phyloP scores from a whole-genome alignment of 139 green algal species.

The Prasinococcaceae sp. region DNA sequence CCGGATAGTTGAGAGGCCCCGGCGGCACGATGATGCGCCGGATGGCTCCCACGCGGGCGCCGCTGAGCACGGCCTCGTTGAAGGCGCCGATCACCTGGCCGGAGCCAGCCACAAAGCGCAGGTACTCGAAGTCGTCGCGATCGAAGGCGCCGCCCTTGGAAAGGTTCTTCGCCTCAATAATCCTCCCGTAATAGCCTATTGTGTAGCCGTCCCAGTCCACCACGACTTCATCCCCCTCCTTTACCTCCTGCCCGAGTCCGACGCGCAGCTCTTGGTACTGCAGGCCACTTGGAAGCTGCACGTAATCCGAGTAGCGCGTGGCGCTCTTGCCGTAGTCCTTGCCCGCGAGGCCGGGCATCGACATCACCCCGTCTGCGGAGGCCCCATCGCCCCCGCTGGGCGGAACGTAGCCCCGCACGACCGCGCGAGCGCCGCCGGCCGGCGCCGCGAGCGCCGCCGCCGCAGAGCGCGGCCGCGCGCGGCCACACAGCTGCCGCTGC shows the following conservation, averaged over 20 bases:
- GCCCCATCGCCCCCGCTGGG: too few relatives aligned
- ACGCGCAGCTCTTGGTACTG: slow-evolving; percentile 46
- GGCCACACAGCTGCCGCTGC: too few relatives aligned
- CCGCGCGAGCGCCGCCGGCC: too few relatives aligned
- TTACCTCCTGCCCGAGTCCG: slow-evolving; percentile 19
- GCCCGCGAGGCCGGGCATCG: slow-evolving; percentile 26
- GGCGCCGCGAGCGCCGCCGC: too few relatives aligned
- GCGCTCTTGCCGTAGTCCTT: slow-evolving; percentile 83
- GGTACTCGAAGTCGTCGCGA: slow-evolving; percentile 11
- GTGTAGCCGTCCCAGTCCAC: slow-evolving; percentile 92
- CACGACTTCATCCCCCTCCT: slow-evolving; percentile 41
- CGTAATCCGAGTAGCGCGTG: slow-evolving; percentile 38
- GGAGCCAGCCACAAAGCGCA: slow-evolving; percentile 7
- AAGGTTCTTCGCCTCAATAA: slow-evolving; percentile 38
- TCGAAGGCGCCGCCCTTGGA: slow-evolving; percentile 35
- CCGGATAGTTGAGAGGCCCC: slow-evolving; percentile 23
- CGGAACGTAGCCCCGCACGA: too few relatives aligned
- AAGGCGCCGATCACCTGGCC: slow-evolving; percentile 32
- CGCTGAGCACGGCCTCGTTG: too few relatives aligned
- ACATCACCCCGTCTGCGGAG: too few relatives aligned
- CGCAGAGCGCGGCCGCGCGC: too few relatives aligned
- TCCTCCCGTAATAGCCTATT: slow-evolving; percentile 58
- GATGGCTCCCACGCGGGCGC: slow-evolving; percentile 28
- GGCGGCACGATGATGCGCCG: slow-evolving; percentile 34
- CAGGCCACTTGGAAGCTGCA: slow-evolving; percentile 15